These are phyloP conservation scores for Periglandula ipomoeae DNA, from an alignment of 2,329 filamentous ascomycete species.

Conservation along the genomic window DNA sequence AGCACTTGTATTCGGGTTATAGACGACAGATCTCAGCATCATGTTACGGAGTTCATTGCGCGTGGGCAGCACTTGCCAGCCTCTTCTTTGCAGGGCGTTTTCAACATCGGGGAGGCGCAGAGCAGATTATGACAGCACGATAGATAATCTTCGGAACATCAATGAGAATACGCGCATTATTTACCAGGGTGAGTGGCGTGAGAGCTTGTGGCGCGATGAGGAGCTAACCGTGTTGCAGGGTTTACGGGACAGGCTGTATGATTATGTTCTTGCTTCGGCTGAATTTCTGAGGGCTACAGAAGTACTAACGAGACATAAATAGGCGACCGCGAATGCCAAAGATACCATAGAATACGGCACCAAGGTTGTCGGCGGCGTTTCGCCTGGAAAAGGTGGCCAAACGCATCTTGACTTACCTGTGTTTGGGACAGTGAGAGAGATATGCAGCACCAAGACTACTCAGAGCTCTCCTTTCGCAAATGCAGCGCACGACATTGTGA, in stretches of 20 bases:
- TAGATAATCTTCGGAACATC: conserved; percentile 19
- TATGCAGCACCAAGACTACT: too few relatives aligned
- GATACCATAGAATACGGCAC: conserved; percentile 31
- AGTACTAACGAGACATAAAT: not conserved
- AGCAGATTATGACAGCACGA: conserved; percentile 18
- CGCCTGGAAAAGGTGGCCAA: conserved; percentile 25
- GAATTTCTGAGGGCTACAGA: not conserved
- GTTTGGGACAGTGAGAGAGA: conserved; percentile 24
- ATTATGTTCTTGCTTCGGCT: not conserved
- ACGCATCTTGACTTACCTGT: conserved; percentile 26
- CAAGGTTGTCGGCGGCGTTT: conserved; percentile 28
- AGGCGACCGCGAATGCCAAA: conserved; percentile 29
- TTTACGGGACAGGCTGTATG: conserved; percentile 29
- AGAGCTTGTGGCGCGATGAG: not conserved
- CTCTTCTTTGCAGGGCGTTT: not conserved
- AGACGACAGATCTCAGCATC: not conserved
- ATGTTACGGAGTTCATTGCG: not conserved
- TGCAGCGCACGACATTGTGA: not conserved
- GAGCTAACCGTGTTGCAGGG: conserved; percentile 14
- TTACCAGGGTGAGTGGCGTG: conserved; percentile 20
- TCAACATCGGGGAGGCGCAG: not conserved
- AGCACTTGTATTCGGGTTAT: too few relatives aligned
- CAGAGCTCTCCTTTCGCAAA: too few relatives aligned
- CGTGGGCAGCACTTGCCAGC: not conserved
- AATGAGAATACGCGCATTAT: conserved; percentile 22